A percentile compares a stretch with the other conserved stretches of the same genome.
Evolutionary conservation across 208 protist species (phyloP).

Genomic region (Lotmaria passim): DNA sequence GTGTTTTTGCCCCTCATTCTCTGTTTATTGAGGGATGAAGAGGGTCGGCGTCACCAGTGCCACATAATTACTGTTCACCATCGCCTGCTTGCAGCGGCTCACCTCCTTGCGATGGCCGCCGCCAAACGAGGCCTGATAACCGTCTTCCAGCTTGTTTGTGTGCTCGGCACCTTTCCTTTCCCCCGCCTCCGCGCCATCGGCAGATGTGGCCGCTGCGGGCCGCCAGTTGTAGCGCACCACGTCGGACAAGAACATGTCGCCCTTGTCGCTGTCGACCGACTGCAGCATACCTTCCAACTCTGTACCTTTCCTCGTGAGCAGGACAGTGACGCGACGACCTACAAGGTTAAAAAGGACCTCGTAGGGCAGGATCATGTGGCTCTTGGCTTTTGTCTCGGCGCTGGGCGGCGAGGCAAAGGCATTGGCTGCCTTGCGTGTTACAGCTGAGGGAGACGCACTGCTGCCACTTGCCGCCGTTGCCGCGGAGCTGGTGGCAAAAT

Average conservation of each 20-base stretch:
- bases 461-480: background rate
- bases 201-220: constrained; percentile 1
- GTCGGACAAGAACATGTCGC: constrained; percentile 73
- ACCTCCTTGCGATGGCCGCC: constrained; percentile 52
- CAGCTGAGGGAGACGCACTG: constrained; percentile 3
- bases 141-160: constrained; percentile 3
- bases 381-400: constrained; percentile 22
- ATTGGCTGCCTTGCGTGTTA: background rate
- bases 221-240: constrained; percentile 67
- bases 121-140: constrained; percentile 25
- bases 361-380: constrained; percentile 68
- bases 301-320: constrained; percentile 54
- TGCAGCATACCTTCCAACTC: constrained; percentile 74
- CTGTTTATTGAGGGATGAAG: constrained; percentile 38
- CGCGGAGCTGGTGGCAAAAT: constrained; percentile 20
- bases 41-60: constrained; percentile 69
- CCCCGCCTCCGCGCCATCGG: constrained; percentile 1
- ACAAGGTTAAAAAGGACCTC: constrained; percentile 71
- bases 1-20: too few relatives aligned
- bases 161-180: constrained; percentile 14
- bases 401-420: background rate
- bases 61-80: constrained; percentile 80
- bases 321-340: constrained; percentile 74
- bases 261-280: constrained; percentile 72
- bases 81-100: constrained; percentile 46